Evolutionary conservation across 768 basidiomycete species (phyloP), one percentile per base, ranked within the genome.

Genomic region (Kwoniella dejecticola): DNA sequence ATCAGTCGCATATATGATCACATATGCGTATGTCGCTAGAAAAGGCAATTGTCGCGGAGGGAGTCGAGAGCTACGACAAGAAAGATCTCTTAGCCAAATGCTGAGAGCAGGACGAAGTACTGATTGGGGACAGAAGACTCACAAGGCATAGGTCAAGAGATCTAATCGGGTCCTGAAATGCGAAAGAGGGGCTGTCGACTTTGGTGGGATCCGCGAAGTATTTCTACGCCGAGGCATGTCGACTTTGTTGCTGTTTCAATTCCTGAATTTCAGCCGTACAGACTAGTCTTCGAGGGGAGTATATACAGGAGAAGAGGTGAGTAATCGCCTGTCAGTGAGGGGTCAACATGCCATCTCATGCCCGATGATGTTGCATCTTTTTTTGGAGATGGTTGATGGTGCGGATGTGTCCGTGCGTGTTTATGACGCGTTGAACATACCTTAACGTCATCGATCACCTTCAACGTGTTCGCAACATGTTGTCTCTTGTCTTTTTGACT

Each of bases 91-190:
- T 45, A 21, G 23, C 19, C 46, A n/a, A n/a, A n/a, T 31, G 45
- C 15, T 36, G 1, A 1, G 45, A 27, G 15, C 15, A 19, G n/a
- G n/a, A n/a, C n/a, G n/a, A n/a, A n/a, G n/a, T 10, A 8, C 36
- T 13, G 19, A 42, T 13, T 19, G 33, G n/a, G 2, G 52, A 31
- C 10, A 13, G 17, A 7, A 36, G 19, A 63, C 73, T 52, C 44
- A 75, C 74, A 75, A 56, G 10, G 74, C 69, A 68, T 75, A 75
- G 11, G 71, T 72, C 38, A 72, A 49, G 12, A 72, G 62, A 12
- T 52, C 60, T n/a, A 71, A 53, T 7, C 66, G 30, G 7, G 71
- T 64, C 31, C 61, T 48, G 6, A 71, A 24, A 11, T 33, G 27
- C 4, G 54, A 36, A 40, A 61, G 40, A 13, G 55, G 45, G 19